These are phyloP conservation scores for Endoconidiophora polonica DNA, from an alignment of 2,329 filamentous ascomycete genomes.

Conservation along the genomic window DNA sequence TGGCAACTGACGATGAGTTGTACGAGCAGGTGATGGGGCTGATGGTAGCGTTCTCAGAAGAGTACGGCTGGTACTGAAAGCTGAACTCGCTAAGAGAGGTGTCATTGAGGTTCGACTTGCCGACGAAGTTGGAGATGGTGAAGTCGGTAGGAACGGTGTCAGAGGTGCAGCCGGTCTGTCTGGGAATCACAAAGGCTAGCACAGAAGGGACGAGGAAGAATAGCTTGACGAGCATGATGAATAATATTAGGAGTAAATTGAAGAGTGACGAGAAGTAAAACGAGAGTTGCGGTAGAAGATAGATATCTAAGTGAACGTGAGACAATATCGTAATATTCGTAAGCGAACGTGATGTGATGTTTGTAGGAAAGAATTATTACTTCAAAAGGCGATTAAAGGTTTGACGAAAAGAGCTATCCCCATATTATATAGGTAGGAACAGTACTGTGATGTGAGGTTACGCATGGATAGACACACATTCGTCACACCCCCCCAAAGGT, in stretches of 20 bases:
- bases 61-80: constrained; percentile 21
- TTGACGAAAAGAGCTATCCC: too few species aligned
- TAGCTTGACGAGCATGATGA: constrained; percentile 12
- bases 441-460: too few species aligned
- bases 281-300: neutral
- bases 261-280: neutral
- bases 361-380: too few species aligned
- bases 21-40: constrained; percentile 27
- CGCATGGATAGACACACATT: too few species aligned
- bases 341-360: neutral
- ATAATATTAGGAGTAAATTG: neutral
- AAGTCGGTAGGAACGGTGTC: constrained; percentile 26
- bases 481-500: too few species aligned
- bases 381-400: too few species aligned
- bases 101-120: constrained; percentile 21
- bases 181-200: constrained; percentile 4
- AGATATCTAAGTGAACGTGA: neutral
- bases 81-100: constrained; percentile 22
- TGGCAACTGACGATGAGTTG: constrained; percentile 26
- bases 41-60: constrained; percentile 18
- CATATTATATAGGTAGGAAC: too few species aligned
- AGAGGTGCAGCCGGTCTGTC: constrained; percentile 10
- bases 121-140: constrained; percentile 23
- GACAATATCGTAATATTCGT: neutral
- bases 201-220: constrained; percentile 13